Percentiles rank a stretch among this genome's conserved stretches.
phyloP scores from a whole-genome alignment of 306 rosid genomes.

The Datisca glomerata region DNA sequence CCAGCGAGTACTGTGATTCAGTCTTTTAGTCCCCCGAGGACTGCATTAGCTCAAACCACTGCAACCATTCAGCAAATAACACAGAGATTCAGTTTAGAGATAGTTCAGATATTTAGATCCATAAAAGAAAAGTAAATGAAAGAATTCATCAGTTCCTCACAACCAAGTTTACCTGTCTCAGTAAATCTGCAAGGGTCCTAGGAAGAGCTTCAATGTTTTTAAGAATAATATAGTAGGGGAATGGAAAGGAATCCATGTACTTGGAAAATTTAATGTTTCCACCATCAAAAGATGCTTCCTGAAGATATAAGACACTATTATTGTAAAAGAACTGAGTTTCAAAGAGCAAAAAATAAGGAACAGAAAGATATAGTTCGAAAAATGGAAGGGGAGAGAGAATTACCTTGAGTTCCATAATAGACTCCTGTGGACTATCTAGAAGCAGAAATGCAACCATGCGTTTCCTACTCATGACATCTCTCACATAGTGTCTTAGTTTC shows the following conservation, averaged over 20 bases:
- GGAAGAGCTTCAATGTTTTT: slow-evolving; percentile 78
- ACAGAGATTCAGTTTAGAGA: too few species aligned
- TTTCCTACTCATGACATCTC: slow-evolving; percentile 44
- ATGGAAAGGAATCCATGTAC: slow-evolving; percentile 83
- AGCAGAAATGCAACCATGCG: slow-evolving; percentile 83
- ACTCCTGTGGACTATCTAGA: slow-evolving; percentile 58
- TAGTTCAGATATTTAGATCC: not conserved
- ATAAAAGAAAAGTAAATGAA: not conserved
- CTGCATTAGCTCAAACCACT: slow-evolving; percentile 94
- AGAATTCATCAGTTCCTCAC: not conserved
- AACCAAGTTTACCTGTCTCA: slow-evolving; percentile 51
- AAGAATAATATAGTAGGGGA: slow-evolving; percentile 64
- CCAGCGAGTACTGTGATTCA: too few species aligned
- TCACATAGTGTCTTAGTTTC: slow-evolving; percentile 39
- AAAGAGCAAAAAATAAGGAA: too few species aligned
- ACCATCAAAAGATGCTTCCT: slow-evolving; percentile 56
- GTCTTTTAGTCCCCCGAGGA: slow-evolving; percentile 22
- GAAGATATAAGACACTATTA: slow-evolving; percentile 11
- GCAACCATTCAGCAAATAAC: slow-evolving; percentile 19
- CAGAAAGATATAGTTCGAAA: too few species aligned
- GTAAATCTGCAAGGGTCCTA: slow-evolving; percentile 62
- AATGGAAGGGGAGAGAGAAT: not conserved
- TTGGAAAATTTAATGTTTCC: slow-evolving; percentile 25
- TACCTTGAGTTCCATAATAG: slow-evolving; percentile 59
- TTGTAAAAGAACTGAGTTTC: too few species aligned